A percentile compares a stretch with the other conserved stretches of the same genome.
Evolutionary conservation across 2,329 filamentous ascomycete genomes (phyloP).

Genomic region (Diplodia corticola): DNA sequence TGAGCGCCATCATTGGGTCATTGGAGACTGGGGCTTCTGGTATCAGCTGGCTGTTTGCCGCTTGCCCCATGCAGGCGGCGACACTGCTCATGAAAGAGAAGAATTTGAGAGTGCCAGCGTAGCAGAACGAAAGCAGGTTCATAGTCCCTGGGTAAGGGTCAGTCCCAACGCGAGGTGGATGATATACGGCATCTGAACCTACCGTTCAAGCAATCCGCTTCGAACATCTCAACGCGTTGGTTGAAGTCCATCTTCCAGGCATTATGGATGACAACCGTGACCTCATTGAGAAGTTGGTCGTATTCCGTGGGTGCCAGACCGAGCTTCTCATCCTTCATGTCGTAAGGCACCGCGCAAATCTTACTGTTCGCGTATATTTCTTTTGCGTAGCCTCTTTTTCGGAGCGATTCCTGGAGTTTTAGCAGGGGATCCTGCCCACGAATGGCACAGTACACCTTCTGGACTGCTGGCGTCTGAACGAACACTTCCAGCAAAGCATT

Average conservation of each 20-base stretch:
- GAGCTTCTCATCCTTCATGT: constrained; percentile 21
- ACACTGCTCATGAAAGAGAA: constrained; percentile 25
- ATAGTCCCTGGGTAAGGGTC: constrained; percentile 28
- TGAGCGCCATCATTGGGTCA: constrained; percentile 20
- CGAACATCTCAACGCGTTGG: constrained; percentile 32
- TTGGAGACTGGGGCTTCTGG: constrained; percentile 15
- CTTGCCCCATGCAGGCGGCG: constrained; percentile 22
- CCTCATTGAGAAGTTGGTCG: constrained; percentile 27
- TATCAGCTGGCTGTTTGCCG: not conserved
- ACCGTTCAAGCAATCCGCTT: constrained; percentile 32
- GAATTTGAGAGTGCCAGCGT: constrained; percentile 28
- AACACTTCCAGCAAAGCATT: constrained; percentile 24
- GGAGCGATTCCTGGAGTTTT: constrained; percentile 29
- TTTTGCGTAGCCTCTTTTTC: constrained; percentile 15
- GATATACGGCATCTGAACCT: not conserved
- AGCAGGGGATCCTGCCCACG: constrained; percentile 25
- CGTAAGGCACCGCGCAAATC: not conserved
- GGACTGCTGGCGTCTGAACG: not conserved
- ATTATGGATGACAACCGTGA: constrained; percentile 33
- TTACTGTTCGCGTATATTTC: constrained; percentile 27
- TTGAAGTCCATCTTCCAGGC: constrained; percentile 39
- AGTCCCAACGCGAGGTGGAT: not conserved
- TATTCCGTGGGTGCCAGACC: not conserved
- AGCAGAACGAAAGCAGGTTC: constrained; percentile 32
- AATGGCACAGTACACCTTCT: constrained; percentile 21